Evolutionary conservation across 306 rosid genomes (phyloP).

Genomic region (Lathyrus oleraceus): DNA sequence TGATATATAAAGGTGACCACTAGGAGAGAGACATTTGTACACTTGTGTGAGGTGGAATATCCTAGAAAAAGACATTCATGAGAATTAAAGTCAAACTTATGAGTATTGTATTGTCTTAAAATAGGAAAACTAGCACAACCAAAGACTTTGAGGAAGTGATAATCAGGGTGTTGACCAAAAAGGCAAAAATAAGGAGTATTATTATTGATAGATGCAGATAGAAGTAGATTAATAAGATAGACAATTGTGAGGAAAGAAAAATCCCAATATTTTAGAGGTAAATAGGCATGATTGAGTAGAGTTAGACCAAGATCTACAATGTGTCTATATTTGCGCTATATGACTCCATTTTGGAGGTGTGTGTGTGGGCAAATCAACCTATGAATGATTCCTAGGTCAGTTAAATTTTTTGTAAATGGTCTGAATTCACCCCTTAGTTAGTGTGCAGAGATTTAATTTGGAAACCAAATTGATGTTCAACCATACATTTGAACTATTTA

Average conservation of each 20-base stretch:
- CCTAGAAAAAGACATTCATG: too few relatives aligned
- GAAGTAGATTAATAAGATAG: neutral
- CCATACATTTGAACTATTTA: too few relatives aligned
- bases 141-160: too few relatives aligned
- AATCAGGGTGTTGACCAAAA: too few relatives aligned
- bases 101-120: too few relatives aligned
- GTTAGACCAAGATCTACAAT: neutral
- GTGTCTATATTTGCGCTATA: too few relatives aligned
- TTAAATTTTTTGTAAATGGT: neutral
- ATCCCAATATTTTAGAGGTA: neutral
- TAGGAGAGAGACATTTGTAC: too few relatives aligned
- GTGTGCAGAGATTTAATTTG: neutral
- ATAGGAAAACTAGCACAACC: too few relatives aligned
- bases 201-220: neutral
- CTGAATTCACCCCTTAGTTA: neutral
- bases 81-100: too few relatives aligned
- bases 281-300: neutral
- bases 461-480: neutral
- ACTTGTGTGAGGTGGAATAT: too few relatives aligned
- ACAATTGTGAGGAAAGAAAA: neutral
- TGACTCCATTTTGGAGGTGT: neutral
- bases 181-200: too few relatives aligned
- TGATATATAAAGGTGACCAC: too few relatives aligned
- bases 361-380: neutral
- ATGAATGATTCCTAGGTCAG: neutral